Evolutionary conservation across 1,284 basidiomycete species (phyloP).

Genomic region (Ceratobasidium sp.): DNA sequence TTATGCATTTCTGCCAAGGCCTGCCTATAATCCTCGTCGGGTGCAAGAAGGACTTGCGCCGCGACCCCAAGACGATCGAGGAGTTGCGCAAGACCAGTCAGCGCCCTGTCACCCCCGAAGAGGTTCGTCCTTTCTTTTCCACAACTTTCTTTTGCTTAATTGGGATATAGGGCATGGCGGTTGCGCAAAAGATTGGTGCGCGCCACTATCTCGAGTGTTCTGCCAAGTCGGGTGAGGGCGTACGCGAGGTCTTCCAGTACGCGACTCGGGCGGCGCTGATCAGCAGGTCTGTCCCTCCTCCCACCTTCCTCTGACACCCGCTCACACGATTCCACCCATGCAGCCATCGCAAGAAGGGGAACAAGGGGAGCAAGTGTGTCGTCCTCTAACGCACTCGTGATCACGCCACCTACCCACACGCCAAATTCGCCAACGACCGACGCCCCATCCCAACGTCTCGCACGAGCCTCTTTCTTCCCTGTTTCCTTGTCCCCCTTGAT

Average conservation of each 20-base stretch:
- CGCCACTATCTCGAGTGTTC: conserved; percentile 92
- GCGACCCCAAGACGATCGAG: conserved; percentile 82
- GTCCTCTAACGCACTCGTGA: conserved; percentile 63
- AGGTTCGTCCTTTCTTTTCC: conserved; percentile 62
- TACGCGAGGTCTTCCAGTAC: conserved; percentile 92
- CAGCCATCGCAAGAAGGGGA: conserved; percentile 55
- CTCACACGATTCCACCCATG: neutral
- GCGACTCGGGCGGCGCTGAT: conserved; percentile 86
- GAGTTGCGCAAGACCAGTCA: conserved; percentile 86
- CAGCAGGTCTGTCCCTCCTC: conserved; percentile 55
- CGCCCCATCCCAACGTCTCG: neutral
- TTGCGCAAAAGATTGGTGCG: conserved; percentile 90
- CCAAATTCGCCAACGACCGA: neutral
- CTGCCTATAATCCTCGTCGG: conserved; percentile 92
- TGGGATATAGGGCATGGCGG: conserved; percentile 77
- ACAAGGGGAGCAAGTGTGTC: conserved; percentile 64
- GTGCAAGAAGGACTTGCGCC: conserved; percentile 91
- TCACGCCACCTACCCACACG: neutral
- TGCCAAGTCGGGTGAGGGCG: conserved; percentile 89
- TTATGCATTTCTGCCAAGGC: conserved; percentile 91
- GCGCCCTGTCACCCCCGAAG: conserved; percentile 81
- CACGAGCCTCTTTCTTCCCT: neutral
- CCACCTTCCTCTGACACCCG: neutral
- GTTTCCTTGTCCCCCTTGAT: neutral
- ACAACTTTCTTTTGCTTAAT: neutral